A percentile compares a stretch with the other conserved stretches of the same genome.
Conservation (phyloP, 2,329 filamentous ascomycete species). For the Volutella citrinella region DNA sequence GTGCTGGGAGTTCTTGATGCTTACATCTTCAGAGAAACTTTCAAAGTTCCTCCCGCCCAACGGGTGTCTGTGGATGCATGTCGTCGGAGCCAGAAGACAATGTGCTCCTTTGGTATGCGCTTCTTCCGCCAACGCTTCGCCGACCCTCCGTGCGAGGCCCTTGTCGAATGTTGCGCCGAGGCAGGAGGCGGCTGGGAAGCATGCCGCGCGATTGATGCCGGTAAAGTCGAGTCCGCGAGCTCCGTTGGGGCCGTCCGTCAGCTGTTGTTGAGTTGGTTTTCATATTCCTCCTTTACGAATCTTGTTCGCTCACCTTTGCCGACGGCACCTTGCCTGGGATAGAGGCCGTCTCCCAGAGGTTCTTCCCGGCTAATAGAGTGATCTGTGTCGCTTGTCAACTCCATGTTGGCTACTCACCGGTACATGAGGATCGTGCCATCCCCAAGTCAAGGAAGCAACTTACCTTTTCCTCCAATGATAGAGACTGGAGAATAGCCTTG, state of each 20-base stretch:
- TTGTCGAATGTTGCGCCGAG: neutral
- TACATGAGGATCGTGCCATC: too few relatives aligned
- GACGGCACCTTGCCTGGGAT: conserved; percentile 19
- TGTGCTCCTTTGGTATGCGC: neutral
- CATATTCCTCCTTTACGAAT: too few relatives aligned
- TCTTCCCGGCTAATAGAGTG: conserved; percentile 22
- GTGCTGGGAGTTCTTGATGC: too few relatives aligned
- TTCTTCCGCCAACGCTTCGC: neutral
- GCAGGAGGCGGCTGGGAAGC: neutral
- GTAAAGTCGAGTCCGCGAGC: neutral
- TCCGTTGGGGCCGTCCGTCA: neutral
- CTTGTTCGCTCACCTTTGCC: conserved; percentile 23
- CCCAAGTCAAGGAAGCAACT: too few relatives aligned
- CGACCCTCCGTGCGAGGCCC: neutral
- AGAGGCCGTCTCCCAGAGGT: conserved; percentile 25
- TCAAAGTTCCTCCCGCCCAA: neutral
- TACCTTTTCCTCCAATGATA: too few relatives aligned
- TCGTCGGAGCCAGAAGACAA: neutral
- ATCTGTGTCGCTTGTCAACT: too few relatives aligned
- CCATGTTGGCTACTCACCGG: too few relatives aligned
- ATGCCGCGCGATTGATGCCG: neutral
- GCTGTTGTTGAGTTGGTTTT: too few relatives aligned
- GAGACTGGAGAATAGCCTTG: too few relatives aligned
- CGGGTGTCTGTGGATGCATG: neutral
- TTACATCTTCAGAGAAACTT: neutral